A percentile compares a stretch with the other conserved stretches of the same genome.
These are phyloP conservation scores for Pythium guiyangense DNA, from an alignment of 352 stramenopile species.

Conservation along the genomic window DNA sequence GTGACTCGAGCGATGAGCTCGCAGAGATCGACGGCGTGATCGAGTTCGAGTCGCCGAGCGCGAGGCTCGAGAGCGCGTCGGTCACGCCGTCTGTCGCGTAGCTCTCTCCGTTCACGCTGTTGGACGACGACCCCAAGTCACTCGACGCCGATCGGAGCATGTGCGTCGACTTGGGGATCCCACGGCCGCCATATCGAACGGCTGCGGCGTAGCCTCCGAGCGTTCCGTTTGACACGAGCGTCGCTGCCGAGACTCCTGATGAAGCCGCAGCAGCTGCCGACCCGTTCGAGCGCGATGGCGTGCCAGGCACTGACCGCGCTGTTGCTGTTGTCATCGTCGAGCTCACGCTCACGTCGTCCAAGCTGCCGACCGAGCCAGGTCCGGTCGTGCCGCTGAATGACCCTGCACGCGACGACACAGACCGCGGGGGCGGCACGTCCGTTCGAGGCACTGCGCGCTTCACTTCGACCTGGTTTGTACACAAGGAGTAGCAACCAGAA, in stretches of 20 bases:
- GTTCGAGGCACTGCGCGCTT: slow-evolving; percentile 83
- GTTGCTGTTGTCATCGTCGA: slow-evolving; percentile 42
- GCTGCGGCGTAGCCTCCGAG: slow-evolving; percentile 76
- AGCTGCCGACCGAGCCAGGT: slow-evolving; percentile 61
- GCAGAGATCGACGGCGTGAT: slow-evolving; percentile 38
- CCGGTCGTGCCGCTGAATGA: slow-evolving; percentile 80
- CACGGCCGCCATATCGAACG: slow-evolving; percentile 62
- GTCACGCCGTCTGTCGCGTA: slow-evolving; percentile 42
- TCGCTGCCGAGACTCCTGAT: slow-evolving; percentile 21
- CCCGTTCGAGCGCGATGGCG: slow-evolving; percentile 45
- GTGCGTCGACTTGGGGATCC: slow-evolving; percentile 24
- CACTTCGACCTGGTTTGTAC: slow-evolving; percentile 53
- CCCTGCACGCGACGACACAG: slow-evolving; percentile 62
- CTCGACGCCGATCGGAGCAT: slow-evolving; percentile 12
- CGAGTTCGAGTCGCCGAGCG: slow-evolving; percentile 44
- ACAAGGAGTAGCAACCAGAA: not conserved
- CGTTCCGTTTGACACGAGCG: slow-evolving; percentile 42
- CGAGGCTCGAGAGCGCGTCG: slow-evolving; percentile 65
- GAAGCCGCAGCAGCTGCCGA: slow-evolving; percentile 24
- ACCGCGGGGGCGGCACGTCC: slow-evolving; percentile 69
- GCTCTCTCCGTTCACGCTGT: slow-evolving; percentile 30
- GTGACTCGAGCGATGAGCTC: slow-evolving; percentile 49
- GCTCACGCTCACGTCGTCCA: slow-evolving; percentile 61
- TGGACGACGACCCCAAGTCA: slow-evolving; percentile 19
- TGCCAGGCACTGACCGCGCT: slow-evolving; percentile 47